Base-by-base conservation (phyloP, 352 stramenopile genomes). In the Globisporangium mamillatum region DNA sequence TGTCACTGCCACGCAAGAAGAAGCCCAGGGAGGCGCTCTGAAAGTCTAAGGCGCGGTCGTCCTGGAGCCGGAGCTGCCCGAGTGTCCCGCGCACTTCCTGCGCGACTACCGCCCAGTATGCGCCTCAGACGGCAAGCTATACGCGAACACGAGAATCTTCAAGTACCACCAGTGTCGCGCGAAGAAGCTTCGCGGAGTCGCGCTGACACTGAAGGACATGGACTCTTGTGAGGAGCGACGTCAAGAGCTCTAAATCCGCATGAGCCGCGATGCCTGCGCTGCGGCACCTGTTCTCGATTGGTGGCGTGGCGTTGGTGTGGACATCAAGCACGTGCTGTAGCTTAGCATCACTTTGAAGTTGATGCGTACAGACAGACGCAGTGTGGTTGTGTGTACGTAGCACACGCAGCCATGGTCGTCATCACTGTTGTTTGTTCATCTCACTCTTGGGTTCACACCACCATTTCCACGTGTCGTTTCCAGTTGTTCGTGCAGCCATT, bases 111-210 rank as follows among this genome's bases (percentile, higher is more conserved):
- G 79, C 24, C 75, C 71, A 0, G 79, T 89, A 38, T 91, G 82
- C 60, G 80, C 69, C 55, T 88, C 79, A 6, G 81, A 90, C 63
- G 82, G 82, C 59, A 79, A 75, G 60, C 75, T 78, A 44, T 84
- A 88, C 71, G 69, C 58, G 48, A 90, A 90, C 66, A 56, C 68
- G 22, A 88, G 79, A 62, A 80, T 88, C 66, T 86, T 90, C 48
- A 63, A 63, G 61, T 88, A 82, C 72, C 71, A 84, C 24, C 72
- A 87, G 70, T 90, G 82, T 63, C 70, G 84, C 61, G 70, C 74
- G 24, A 70, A 71, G 57, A 59, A 75, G 41, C 66, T 79, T 29
- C 65, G 78, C 7, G 59, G 64, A 12, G 68, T 58, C 6, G 68
- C 78, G 64, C 71, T 90, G 25, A 36, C 70, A 63, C 25, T 79